These are phyloP conservation scores for Ceratobasidium sp. DNA, from an alignment of 1,284 basidiomycete genomes.

Conservation along the genomic window DNA sequence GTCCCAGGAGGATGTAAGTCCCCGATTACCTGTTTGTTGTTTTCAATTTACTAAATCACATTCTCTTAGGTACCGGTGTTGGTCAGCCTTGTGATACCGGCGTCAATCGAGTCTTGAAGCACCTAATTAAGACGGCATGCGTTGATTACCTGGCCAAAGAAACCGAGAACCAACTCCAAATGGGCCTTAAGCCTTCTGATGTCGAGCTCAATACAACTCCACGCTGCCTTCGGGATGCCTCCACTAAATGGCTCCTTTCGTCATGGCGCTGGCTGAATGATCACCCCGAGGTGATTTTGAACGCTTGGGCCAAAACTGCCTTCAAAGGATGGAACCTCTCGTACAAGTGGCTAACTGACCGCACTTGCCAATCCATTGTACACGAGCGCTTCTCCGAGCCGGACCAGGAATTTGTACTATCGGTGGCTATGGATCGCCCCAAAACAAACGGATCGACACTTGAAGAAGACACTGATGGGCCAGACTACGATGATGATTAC, in stretches of 20 bases:
- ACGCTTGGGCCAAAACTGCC: not conserved
- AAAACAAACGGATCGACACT: not conserved
- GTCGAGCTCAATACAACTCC: not conserved
- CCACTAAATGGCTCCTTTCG: not conserved
- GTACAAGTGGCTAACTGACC: constrained; percentile 4
- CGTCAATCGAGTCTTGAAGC: not conserved
- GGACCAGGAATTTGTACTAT: not conserved
- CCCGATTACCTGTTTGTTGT: not conserved
- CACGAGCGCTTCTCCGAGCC: not conserved
- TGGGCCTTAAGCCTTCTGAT: not conserved
- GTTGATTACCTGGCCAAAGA: constrained; percentile 1
- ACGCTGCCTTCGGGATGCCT: not conserved
- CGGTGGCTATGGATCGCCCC: not conserved
- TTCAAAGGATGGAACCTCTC: constrained; percentile 17
- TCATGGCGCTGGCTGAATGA: not conserved
- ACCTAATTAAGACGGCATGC: constrained; percentile 8
- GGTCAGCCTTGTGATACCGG: constrained; percentile 20
- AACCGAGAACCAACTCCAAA: not conserved
- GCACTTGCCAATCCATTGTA: not conserved
- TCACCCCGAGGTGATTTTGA: not conserved
- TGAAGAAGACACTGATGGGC: not conserved
- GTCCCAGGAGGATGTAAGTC: constrained; percentile 52
- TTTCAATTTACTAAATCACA: not conserved
- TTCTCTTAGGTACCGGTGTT: not conserved
- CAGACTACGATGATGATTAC: constrained; percentile 13